Base-by-base conservation (phyloP, 2,329 filamentous ascomycete genomes). In the Aureobasidium mangrovei region DNA sequence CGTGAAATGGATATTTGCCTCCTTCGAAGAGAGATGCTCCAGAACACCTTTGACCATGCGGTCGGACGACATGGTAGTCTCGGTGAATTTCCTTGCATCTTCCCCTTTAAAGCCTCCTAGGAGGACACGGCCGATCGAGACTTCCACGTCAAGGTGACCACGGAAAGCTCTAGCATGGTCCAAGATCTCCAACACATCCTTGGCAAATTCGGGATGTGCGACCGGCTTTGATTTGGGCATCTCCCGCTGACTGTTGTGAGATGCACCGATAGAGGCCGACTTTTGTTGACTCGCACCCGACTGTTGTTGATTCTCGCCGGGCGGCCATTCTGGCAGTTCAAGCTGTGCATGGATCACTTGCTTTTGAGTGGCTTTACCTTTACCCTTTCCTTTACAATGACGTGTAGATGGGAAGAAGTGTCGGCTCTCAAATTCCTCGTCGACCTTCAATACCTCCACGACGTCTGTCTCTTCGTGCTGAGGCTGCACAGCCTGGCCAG, bases 121-220 rank as follows among this genome's bases (percentile, higher is more conserved):
- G 7, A 55, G 27, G 2, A 51, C 26, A 27, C 45, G 54, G n/a
- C 54, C 52, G 26, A 58, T 44, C 9, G 53, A 35, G n/a, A 58
- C 41, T 24, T 57, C 48, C 31, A 58, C 49, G 9, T 54, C 38
- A 12, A 58, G 49, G 28, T 47, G 18, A 29, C 57, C 57, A n/a
- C 41, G 40, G 26, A 52, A 55, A 5, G 51, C 7, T 45, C 49
- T 45, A 18, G 54, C 44, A n/a, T 36, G 24, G 4, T 58, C 55
- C 28, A 58, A 41, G 18, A 57, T 48, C 7, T 42, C 18, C 18
- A 45, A 5, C 7, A 54, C 3, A 32, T 44, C 40, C 6, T 41
- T 47, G 9, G 38, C 44, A 24, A 39, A 53, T 3, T 44, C 40
- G 26, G 49, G 49, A 12, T 36, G 10, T 9, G 26, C 10, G 6